Evolutionary conservation across 2,329 filamentous ascomycete species (phyloP), one percentile per base, ranked within the genome.

Genomic region (Camillea tinctor): DNA sequence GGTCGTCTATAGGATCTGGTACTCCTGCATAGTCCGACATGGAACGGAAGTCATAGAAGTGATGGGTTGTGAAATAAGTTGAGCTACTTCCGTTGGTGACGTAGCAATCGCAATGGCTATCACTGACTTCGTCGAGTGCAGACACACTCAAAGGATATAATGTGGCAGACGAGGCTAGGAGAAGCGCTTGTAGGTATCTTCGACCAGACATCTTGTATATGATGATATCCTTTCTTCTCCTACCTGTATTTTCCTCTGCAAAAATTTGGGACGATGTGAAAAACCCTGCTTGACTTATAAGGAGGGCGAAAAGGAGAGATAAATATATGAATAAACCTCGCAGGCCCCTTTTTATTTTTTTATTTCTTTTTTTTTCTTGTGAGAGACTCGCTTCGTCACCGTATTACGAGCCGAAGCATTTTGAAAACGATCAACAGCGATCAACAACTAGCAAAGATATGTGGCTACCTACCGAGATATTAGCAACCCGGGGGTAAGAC

Each of bases 41-140:
- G 48, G 70, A 71, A 52, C 81, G 74, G 64, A 82, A 84, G 69
- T 84, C 81, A 64, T 79, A 81, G 72, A 84, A 84, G 44, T 70
- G 66, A 67, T 81, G 82, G 19, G 74, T 71, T 19, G 74, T 70
- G 65, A 80, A 84, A 71, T 77, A 83, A 50, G 69, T 67, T 22
- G 74, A 68, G 50, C 73, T 74, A 13, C 75, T 77, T 51, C 75
- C 78, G 64, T 83, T 82, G 65, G 78, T 81, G 54, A 80, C 68
- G 64, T 76, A 84, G 67, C 82, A 84, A 58, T 74, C 73, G 69
- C 82, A 84, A 60, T 64, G 24, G 36, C 62, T 58, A 53, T 67
- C 66, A 54, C 56, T 66, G 20, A 70, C 64, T 56, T 70, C 64
- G n/a, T 64, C 40, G 51, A 69, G 68, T 19, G 65, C 63, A 49